Evolutionary conservation across 169 alveolate genomes (phyloP).

Genomic region (Plasmodium relictum): DNA sequence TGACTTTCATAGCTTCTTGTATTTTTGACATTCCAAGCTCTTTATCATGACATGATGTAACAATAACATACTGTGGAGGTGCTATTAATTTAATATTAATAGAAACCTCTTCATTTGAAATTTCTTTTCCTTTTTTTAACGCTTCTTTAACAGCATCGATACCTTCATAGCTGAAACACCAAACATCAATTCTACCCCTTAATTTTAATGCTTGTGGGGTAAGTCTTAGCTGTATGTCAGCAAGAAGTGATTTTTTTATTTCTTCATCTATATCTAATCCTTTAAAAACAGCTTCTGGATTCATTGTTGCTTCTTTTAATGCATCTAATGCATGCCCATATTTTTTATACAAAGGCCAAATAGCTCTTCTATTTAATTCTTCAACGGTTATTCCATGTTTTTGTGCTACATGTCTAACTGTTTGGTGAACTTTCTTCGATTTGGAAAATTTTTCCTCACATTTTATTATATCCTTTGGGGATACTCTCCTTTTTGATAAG

Average conservation of each 20-base stretch:
- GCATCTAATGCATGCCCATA: conserved; percentile 97
- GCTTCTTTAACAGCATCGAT: conserved; percentile 97
- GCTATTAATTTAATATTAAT: conserved; percentile 92
- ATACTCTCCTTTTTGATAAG: conserved; percentile 95
- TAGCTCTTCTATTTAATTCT: conserved; percentile 91
- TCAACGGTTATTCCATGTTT: conserved; percentile 92
- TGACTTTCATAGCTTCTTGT: conserved; percentile 89
- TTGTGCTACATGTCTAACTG: conserved; percentile 95
- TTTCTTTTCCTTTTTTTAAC: conserved; percentile 83
- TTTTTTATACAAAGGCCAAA: conserved; percentile 97
- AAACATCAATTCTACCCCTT: conserved; percentile 94
- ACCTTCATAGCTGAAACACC: conserved; percentile 97
- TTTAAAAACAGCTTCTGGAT: conserved; percentile 92
- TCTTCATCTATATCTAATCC: conserved; percentile 91
- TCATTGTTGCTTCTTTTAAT: conserved; percentile 93
- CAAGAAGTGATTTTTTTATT: conserved; percentile 88
- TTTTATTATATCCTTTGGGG: conserved; percentile 95
- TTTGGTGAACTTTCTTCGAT: conserved; percentile 95
- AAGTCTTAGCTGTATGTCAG: conserved; percentile 90
- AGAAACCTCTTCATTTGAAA: conserved; percentile 75
- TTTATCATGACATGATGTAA: conserved; percentile 93
- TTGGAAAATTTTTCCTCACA: conserved; percentile 94
- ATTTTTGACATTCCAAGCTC: conserved; percentile 89
- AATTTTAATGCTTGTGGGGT: conserved; percentile 94
- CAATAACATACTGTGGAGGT: conserved; percentile 94